Percentiles rank a stretch among this genome's conserved stretches.
phyloP scores from a whole-genome alignment of 2,329 filamentous ascomycete species.

The Pseudonectria foliicola region DNA sequence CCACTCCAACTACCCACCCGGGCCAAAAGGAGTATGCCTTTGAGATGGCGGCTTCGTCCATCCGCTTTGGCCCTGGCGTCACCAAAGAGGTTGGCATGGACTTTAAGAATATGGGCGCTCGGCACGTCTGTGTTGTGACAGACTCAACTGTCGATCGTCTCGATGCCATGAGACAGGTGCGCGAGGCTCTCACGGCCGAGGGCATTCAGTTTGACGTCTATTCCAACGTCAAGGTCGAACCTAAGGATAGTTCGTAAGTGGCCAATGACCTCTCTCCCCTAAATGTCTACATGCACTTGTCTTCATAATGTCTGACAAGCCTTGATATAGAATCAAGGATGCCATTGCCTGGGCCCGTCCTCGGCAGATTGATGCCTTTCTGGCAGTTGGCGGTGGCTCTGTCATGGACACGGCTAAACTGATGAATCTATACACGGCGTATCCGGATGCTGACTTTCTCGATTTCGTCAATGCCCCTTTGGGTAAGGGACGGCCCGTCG shows the following conservation, averaged over 20 bases:
- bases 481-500: slow-evolving; percentile 75
- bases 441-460: slow-evolving; percentile 86
- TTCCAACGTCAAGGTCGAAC: slow-evolving; percentile 75
- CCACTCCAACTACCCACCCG: slow-evolving; percentile 59
- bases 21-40: slow-evolving; percentile 92
- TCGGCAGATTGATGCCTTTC: slow-evolving; percentile 76
- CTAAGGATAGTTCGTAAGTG: slow-evolving; percentile 83
- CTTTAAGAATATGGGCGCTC: slow-evolving; percentile 80
- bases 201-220: slow-evolving; percentile 77
- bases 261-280: neutral
- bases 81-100: slow-evolving; percentile 99
- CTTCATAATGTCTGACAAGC: slow-evolving; percentile 2
- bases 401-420: slow-evolving; percentile 98
- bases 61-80: slow-evolving; percentile 86
- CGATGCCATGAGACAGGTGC: slow-evolving; percentile 82
- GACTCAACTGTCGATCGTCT: slow-evolving; percentile 75
- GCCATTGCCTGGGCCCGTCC: slow-evolving; percentile 83
- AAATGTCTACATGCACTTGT: neutral
- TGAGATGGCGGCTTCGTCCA: slow-evolving; percentile 93
- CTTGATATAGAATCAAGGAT: slow-evolving; percentile 60
- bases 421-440: slow-evolving; percentile 93
- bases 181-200: slow-evolving; percentile 70
- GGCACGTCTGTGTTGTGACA: slow-evolving; percentile 86
- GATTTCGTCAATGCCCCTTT: slow-evolving; percentile 97
- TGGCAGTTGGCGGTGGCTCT: slow-evolving; percentile 83